Base-by-base conservation (phyloP, 306 rosid species). In the Coriaria nepalensis region DNA sequence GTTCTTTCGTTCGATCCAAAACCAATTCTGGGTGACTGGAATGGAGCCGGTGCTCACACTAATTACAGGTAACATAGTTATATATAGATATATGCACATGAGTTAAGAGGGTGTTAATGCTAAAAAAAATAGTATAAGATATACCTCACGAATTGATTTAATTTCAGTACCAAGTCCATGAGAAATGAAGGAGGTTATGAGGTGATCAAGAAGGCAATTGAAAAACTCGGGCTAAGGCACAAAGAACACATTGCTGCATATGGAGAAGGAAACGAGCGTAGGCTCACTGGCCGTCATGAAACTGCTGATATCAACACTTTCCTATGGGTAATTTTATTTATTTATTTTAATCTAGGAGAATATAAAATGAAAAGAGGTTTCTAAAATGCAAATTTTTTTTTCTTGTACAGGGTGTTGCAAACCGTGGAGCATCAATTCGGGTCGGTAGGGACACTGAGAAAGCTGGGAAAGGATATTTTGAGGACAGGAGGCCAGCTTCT, bases 21-120 rank as follows among this genome's bases (percentile, higher is more conserved):
- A 70, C 95, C 97, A 73, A 84, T 88, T 64, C 56, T 78, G 86
- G 97, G 97, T 68, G 97, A 90, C 40, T 90, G 97, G 97, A 90
- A 79, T 49, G 97, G 94, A 38, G 97, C 97, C 44, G 92, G 97
- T 55, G 97, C 97, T 71, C 95, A 90, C 81, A 77, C 95, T 45
- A 90, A 90, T 54, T 84, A 84, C 81, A 83, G 94, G 94, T 87
- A 60, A 55, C 11, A 5, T 33, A 50, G 34, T 10, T 7, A 20
- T 29, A n/a, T 15, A 46, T 48, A n/a, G n/a, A n/a, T 20, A 20
- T 20, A 20, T 20, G 29, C 29, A 20, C 29, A 20, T 20, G 1
- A 20, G 29, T 20, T 3, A 20, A 20, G 29, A 20, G 5, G 37
- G 0, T 20, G 33, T 38, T 47, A 6, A 4, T 10, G 14, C 38